Base-by-base conservation (phyloP, 768 basidiomycete genomes). In the Boletus rubroflammeus region DNA sequence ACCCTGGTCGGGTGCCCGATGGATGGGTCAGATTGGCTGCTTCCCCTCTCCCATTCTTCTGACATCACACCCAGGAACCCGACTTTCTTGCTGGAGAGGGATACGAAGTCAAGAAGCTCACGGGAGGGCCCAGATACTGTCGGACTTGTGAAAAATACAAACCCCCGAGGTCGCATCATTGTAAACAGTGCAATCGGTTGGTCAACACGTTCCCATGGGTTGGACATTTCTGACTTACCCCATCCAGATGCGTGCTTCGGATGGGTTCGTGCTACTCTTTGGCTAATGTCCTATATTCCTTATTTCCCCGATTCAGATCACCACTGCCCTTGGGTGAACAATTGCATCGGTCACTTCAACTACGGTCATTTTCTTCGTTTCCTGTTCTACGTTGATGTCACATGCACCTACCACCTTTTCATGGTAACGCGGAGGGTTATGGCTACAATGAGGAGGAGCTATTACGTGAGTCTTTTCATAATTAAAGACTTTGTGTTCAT, bases 291-390 rank as follows among this genome's bases (percentile, higher is more conserved):
- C 14, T 34, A 13, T 38, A 45, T 39, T 49, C 51, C 55, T 66
- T 25, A 56, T 21, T 32, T 42, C 35, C 50, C 15, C 23, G 10
- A 19, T 56, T 32, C 56, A 92, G 91, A 93, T 67, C 91, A 93
- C 63, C 91, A 93, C 65, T 93, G 91, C 67, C 92, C 91, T 7
- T 95, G 91, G 93, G 83, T 93, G 31, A 87, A 93, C 69, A 98
- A 94, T 62, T 96, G 95, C 65, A 88, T 99, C 58, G 97, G 97
- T 0, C 87, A 93, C 68, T 83, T 78, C 73, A 99, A 98, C 69
- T 86, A 97, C 59, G 88, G 88, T 1, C 81, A 90, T 71, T 93
- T 93, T 62, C 75, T 97, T 48, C 88, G 94, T 19, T 98, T 98
- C 74, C 80, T 98, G 0, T 88, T 95, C 72, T 96, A 80, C 61